Base-by-base conservation (phyloP, 177 flowering plant genomes). In the Vitis hybrid region DNA sequence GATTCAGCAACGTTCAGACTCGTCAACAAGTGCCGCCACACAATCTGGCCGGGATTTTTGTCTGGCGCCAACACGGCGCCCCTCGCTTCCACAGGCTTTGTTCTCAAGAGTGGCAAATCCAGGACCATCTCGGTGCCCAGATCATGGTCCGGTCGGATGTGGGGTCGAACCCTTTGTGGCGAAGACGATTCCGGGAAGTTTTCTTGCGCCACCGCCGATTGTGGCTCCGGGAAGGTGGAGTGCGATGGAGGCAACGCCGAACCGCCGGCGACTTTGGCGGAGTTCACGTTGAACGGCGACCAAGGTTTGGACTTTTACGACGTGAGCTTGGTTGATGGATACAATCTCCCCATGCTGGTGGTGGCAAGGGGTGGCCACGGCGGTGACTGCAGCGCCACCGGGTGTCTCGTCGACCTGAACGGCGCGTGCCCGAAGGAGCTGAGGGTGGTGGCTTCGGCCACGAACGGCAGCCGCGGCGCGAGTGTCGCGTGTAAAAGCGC, bases 401-500 rank as follows among this genome's bases (percentile, higher is more conserved):
- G 90, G 52, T 87, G 90, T 50, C 56, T 87, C 63, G 76, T 83
- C 19, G 86, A 87, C 60, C 31, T 86, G 55, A 86, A 86, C 76
- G 81, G 80, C 2, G 84, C 71, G 19, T 86, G 90, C 52, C 90
- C 86, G 50, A 9, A 9, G 66, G 80, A 60, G 62, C 67, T 85
- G 68, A 77, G 68, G 55, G 82, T 80, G 76, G 78, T 74, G 63
- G 73, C 70, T 71, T 67, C 45, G 45, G 45, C 45, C 9, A 39
- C 39, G 74, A 50, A 64, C n/a, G 74, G 73, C 5, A 53, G 55
- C 11, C n/a, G 71, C 22, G 19, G 59, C 11, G 45, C 59, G 62
- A 31, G 79, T n/a, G 80, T 83, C 53, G 90, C 85, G 55, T 87
- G 90, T 53, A 70, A 73, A 78, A 87, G 88, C 78, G 90, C 90